Base-by-base conservation (phyloP, 129 eudicot species). In the Gnaphalium uliginosum region DNA sequence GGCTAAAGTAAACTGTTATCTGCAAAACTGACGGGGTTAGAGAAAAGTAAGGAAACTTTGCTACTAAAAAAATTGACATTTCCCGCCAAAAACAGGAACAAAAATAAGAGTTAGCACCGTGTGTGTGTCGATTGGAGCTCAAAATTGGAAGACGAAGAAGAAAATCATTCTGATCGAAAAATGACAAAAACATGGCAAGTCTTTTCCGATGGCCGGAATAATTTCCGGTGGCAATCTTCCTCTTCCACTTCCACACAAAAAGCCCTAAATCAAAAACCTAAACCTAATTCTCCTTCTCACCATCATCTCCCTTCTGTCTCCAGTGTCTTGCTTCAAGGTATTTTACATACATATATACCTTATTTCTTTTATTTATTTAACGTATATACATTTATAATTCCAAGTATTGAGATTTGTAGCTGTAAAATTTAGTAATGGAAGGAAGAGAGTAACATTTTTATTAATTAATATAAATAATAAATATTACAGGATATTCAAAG, bases 151-250 rank as follows among this genome's bases (percentile, higher is more conserved):
- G 48, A 2, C 48, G 48, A 41, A 1, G 48, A 41, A 11, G 48
- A 41, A 9, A 41, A 41, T 41, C 48, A 41, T 10, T 41, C 10
- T 41, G 48, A 9, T 41, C 48, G 48, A 9, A 41, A 2, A 10
- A 41, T 41, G 48, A 41, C 48, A 41, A 41, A 41, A 41, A 89
- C 93, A 74, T 89, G 98, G 98, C 86, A 89, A 81, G 61, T 92
- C 8, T 83, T 78, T 69, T 79, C 90, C 56, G 93, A 82, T 37
- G 74, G 80, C 86, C 88, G 78, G 1, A 73, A 84, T 51, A 76
- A 72, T 77, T 81, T 80, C 86, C 93, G 89, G 74, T 92, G 96
- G 94, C 84, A 85, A 82, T 71, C 72, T 19, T 74, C 91, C 46
- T 83, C 71, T 67, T 78, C 32, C 32, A 29, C 32, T 29, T 63